Conservation (phyloP, 2,329 filamentous ascomycete species). For the Exophiala sideris region DNA sequence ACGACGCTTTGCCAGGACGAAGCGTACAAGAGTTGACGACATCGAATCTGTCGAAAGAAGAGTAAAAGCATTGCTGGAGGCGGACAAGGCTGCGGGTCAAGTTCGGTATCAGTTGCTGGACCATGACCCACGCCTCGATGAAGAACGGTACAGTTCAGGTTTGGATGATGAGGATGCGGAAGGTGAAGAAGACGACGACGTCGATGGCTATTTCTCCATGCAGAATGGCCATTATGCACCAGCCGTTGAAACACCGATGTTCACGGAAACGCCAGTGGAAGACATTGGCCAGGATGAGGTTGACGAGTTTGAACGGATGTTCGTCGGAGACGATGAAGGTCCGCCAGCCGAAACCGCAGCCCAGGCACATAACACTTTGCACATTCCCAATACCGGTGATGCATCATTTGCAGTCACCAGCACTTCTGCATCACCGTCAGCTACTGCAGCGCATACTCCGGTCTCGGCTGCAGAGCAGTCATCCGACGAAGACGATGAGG, state of each 20-base stretch:
- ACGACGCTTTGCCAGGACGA: slow-evolving; percentile 66
- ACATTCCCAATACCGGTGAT: slow-evolving; percentile 29
- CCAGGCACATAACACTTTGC: slow-evolving; percentile 14
- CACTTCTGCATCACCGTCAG: slow-evolving; percentile 29
- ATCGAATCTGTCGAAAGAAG: slow-evolving; percentile 81
- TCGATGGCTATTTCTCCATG: slow-evolving; percentile 32
- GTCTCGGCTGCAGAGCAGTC: slow-evolving; percentile 20
- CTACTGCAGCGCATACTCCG: slow-evolving; percentile 28
- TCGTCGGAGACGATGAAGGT: slow-evolving; percentile 33
- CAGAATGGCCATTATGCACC: slow-evolving; percentile 36
- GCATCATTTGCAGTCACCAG: slow-evolving; percentile 28
- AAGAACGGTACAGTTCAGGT: slow-evolving; percentile 44
- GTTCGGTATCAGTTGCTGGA: slow-evolving; percentile 66
- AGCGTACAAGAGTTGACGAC: slow-evolving; percentile 75
- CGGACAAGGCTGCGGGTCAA: slow-evolving; percentile 61
- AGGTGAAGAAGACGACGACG: slow-evolving; percentile 42
- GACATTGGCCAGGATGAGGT: slow-evolving; percentile 37
- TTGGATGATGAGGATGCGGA: slow-evolving; percentile 51
- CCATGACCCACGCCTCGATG: slow-evolving; percentile 37
- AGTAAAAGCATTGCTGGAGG: slow-evolving; percentile 68
- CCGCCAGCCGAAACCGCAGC: slow-evolving; percentile 24
- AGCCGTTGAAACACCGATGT: slow-evolving; percentile 15
- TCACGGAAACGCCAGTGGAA: slow-evolving; percentile 26
- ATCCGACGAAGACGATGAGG: slow-evolving; percentile 33
- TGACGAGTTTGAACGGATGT: slow-evolving; percentile 30